Evolutionary conservation across 2,329 filamentous ascomycete species (phyloP).

Genomic region (Botryotinia calthae): DNA sequence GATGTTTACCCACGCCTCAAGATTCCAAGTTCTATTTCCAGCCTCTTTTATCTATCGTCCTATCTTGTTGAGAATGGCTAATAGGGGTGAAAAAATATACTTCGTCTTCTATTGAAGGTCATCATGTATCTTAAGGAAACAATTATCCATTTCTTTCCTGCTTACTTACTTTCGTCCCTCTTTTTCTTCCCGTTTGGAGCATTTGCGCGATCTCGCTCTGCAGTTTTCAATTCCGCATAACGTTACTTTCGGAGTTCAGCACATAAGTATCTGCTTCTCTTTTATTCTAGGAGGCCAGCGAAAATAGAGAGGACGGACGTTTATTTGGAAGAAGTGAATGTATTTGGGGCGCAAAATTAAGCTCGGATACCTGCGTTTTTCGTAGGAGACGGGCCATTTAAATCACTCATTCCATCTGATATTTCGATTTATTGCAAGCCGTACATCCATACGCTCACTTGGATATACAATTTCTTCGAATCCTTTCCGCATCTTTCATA

Average conservation of each 20-base stretch:
- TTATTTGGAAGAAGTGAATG: not conserved
- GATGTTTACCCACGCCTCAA: conserved; percentile 17
- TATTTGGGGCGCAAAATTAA: not conserved
- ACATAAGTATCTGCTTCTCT: conserved; percentile 22
- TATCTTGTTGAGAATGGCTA: conserved; percentile 10
- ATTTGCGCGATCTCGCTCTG: conserved; percentile 6
- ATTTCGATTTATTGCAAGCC: not conserved
- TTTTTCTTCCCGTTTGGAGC: conserved; percentile 13
- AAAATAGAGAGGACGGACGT: not conserved
- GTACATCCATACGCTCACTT: conserved; percentile 11
- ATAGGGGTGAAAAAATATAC: conserved; percentile 12
- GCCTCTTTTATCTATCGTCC: conserved; percentile 10
- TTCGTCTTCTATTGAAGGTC: conserved; percentile 13
- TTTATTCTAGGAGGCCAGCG: not conserved
- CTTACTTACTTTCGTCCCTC: conserved; percentile 15
- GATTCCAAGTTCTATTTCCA: conserved; percentile 14
- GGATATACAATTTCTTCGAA: conserved; percentile 1
- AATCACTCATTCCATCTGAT: conserved; percentile 10
- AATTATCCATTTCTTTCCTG: conserved; percentile 12
- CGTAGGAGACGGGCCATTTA: not conserved
- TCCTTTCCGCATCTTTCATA: not conserved
- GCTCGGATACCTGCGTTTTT: not conserved
- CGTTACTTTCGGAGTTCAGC: conserved; percentile 12
- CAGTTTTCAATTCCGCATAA: not conserved
- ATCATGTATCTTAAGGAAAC: conserved; percentile 19